Conservation (phyloP, 2,329 filamentous ascomycete species). For the Alternaria arbusti region DNA sequence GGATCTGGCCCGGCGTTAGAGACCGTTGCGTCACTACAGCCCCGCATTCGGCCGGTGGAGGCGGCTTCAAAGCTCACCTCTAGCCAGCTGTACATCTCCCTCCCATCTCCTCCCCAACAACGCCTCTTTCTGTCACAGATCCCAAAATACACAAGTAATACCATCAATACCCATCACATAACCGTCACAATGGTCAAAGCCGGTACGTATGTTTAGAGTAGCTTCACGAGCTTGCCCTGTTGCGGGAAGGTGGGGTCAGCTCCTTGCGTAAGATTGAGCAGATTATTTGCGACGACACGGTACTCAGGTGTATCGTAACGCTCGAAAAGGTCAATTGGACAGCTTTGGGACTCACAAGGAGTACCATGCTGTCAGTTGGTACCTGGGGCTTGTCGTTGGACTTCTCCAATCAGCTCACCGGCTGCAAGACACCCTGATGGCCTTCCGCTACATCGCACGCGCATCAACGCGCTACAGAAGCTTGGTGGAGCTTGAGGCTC, state of each 20-base stretch:
- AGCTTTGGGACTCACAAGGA: constrained; percentile 14
- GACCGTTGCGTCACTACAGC: constrained; percentile 42
- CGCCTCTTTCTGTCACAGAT: constrained; percentile 14
- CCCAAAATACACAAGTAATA: constrained; percentile 15
- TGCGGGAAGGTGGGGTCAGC: constrained; percentile 48
- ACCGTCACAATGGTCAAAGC: constrained; percentile 97
- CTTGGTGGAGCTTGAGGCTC: background rate
- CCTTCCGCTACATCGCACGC: background rate
- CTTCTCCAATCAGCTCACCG: constrained; percentile 33
- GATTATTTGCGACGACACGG: constrained; percentile 51
- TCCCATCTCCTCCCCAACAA: constrained; percentile 9
- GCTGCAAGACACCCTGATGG: constrained; percentile 39
- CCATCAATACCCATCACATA: constrained; percentile 29
- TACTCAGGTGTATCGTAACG: constrained; percentile 12
- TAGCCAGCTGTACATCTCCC: background rate
- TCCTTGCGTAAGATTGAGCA: constrained; percentile 64
- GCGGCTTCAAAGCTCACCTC: constrained; percentile 29
- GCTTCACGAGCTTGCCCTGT: constrained; percentile 24
- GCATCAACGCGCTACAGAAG: background rate
- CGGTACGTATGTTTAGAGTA: constrained; percentile 66
- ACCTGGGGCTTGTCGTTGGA: constrained; percentile 10
- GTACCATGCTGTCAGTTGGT: constrained; percentile 31
- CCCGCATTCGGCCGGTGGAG: constrained; percentile 27
- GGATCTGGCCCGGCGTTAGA: constrained; percentile 27
- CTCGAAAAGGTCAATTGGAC: constrained; percentile 28